phyloP scores from a whole-genome alignment of 768 basidiomycete species.

The Lenzites betulinus region DNA sequence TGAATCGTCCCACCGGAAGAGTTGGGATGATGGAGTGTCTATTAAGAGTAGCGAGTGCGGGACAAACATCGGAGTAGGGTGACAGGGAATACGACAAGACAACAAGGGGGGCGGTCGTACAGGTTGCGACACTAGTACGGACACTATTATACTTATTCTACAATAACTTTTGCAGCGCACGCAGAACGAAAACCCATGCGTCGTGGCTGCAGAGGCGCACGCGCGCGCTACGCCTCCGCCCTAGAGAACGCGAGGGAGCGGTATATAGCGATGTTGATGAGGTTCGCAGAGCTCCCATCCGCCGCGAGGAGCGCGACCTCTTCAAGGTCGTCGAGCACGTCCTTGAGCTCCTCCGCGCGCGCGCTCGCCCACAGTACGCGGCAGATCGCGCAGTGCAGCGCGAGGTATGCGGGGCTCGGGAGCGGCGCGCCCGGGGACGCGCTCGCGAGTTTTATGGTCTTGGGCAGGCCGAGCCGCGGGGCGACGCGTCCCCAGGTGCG shows the following conservation, averaged over 20 bases:
- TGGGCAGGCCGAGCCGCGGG: conserved; percentile 16
- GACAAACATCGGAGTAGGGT: too few species aligned
- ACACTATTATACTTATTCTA: too few species aligned
- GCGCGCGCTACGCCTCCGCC: neutral
- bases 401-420: conserved; percentile 17
- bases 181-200: too few species aligned
- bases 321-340: conserved; percentile 19
- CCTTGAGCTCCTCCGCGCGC: conserved; percentile 18
- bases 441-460: conserved; percentile 13
- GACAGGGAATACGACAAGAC: neutral
- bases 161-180: too few species aligned
- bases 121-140: too few species aligned
- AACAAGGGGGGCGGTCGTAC: neutral
- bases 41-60: too few species aligned
- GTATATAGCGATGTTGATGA: conserved; percentile 21
- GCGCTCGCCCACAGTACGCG: conserved; percentile 16
- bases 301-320: conserved; percentile 19
- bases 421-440: neutral
- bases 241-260: conserved; percentile 8
- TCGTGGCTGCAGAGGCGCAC: too few species aligned
- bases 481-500: conserved; percentile 22
- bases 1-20: too few species aligned
- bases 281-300: conserved; percentile 17
- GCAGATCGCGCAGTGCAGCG: conserved; percentile 19
- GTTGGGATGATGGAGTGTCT: too few species aligned